Conservation (phyloP, 495 filamentous ascomycete genomes). For the Parathielavia hyrcaniae region DNA sequence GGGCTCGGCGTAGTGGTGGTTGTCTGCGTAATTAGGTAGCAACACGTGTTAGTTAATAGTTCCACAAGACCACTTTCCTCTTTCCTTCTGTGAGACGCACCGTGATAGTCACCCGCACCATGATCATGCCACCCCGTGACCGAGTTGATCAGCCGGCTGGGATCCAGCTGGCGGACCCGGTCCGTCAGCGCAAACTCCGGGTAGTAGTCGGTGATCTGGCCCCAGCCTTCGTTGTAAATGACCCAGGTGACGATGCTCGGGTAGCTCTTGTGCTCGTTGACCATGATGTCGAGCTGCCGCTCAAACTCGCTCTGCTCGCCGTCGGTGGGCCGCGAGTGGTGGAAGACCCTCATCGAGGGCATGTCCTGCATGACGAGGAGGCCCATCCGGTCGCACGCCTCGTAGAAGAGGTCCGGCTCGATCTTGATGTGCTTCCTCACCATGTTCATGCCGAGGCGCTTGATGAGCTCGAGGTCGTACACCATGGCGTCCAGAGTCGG, state of each 20-base stretch:
- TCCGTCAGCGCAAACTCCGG: conserved; percentile 53
- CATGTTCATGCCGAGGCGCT: conserved; percentile 60
- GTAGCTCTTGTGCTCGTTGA: conserved; percentile 57
- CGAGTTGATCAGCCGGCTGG: conserved; percentile 54
- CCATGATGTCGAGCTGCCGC: conserved; percentile 54
- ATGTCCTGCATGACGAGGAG: conserved; percentile 63
- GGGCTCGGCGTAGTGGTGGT: conserved; percentile 65
- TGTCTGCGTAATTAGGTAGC: no score
- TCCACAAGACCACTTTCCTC: background rate
- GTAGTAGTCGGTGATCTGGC: conserved; percentile 45
- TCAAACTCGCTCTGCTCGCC: conserved; percentile 54
- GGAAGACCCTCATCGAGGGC: conserved; percentile 48
- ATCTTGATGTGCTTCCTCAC: conserved; percentile 69
- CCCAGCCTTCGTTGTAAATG: conserved; percentile 71
- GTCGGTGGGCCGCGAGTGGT: conserved; percentile 34
- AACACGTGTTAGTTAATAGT: conserved; percentile 1
- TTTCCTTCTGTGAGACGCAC: conserved; percentile 21
- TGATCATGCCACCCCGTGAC: conserved; percentile 58
- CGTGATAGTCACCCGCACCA: conserved; percentile 52
- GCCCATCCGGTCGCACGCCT: conserved; percentile 59
- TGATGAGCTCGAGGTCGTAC: conserved; percentile 55
- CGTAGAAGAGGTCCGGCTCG: conserved; percentile 59
- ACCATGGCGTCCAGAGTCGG: conserved; percentile 60
- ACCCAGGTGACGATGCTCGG: conserved; percentile 54
- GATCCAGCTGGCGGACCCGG: conserved; percentile 50